Conservation (phyloP, 1,139 yeast genomes). For the Geotrichum restrictum region DNA sequence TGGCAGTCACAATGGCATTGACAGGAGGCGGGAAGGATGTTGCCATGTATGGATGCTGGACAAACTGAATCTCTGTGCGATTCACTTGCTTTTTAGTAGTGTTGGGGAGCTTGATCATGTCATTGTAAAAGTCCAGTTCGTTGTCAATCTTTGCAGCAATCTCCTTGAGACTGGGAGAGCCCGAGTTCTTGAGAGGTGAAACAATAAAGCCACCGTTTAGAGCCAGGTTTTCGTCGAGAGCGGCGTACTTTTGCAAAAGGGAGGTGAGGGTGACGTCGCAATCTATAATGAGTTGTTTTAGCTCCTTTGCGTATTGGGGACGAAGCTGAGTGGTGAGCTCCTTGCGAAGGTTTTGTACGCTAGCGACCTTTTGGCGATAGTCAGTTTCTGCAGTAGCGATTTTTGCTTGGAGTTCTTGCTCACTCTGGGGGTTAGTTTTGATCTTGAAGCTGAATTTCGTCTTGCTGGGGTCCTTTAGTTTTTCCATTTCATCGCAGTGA, state of each 20-base stretch:
- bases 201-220: constrained; percentile 82
- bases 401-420: constrained; percentile 78
- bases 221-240: constrained; percentile 76
- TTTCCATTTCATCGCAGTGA: constrained; percentile 81
- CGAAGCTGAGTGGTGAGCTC: constrained; percentile 69
- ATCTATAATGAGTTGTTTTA: constrained; percentile 76
- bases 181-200: constrained; percentile 56
- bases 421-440: constrained; percentile 82
- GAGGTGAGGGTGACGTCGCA: constrained; percentile 84
- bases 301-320: constrained; percentile 68
- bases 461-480: constrained; percentile 79
- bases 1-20: background rate
- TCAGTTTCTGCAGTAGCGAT: constrained; percentile 83
- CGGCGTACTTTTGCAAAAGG: constrained; percentile 83
- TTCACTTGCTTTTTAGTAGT: constrained; percentile 35
- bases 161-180: constrained; percentile 64
- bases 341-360: constrained; percentile 68
- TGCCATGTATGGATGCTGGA: constrained; percentile 66
- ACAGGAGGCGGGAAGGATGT: background rate
- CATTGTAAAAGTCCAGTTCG: constrained; percentile 75
- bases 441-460: constrained; percentile 61
- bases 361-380: constrained; percentile 69
- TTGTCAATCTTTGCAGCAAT: constrained; percentile 75
- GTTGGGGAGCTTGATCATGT: constrained; percentile 43
- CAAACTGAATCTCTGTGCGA: constrained; percentile 55